phyloP scores from a whole-genome alignment of 2,329 filamentous ascomycete species.

The Fusarium praegraminearum region DNA sequence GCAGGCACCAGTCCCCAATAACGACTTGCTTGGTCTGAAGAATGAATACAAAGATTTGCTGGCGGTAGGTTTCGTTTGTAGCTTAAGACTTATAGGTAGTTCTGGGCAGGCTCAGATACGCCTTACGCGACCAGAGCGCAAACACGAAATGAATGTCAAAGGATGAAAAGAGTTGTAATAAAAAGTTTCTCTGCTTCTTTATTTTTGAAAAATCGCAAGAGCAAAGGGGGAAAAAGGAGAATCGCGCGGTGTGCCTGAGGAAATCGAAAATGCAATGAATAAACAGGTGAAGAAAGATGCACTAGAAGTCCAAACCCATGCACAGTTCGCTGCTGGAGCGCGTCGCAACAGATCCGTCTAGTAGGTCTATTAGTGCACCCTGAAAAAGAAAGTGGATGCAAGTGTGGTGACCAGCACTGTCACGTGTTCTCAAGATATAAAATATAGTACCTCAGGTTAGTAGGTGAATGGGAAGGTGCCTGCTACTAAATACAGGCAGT shows the following conservation, averaged over 20 bases:
- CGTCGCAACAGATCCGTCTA: conserved; percentile 2
- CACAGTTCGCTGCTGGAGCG: not conserved
- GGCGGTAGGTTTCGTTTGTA: not conserved
- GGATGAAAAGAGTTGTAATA: not conserved
- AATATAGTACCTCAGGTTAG: too few species aligned
- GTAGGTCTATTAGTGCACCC: conserved; percentile 4
- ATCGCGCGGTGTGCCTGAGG: not conserved
- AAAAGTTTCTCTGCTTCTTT: not conserved
- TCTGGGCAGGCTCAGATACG: not conserved
- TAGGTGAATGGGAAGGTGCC: not conserved
- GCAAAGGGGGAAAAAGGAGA: not conserved
- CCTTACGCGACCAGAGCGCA: not conserved
- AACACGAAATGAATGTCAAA: not conserved
- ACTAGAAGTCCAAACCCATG: not conserved
- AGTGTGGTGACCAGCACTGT: not conserved
- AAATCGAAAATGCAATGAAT: not conserved
- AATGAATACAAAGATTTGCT: not conserved
- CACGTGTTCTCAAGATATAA: conserved; percentile 4
- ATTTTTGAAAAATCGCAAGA: not conserved
- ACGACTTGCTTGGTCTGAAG: not conserved
- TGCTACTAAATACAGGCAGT: not conserved
- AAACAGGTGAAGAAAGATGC: not conserved
- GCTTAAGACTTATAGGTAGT: not conserved
- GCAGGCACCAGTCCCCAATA: not conserved
- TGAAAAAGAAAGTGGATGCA: not conserved